Evolutionary conservation across 495 filamentous ascomycete genomes (phyloP).

Genomic region (Talaromyces borbonicus): DNA sequence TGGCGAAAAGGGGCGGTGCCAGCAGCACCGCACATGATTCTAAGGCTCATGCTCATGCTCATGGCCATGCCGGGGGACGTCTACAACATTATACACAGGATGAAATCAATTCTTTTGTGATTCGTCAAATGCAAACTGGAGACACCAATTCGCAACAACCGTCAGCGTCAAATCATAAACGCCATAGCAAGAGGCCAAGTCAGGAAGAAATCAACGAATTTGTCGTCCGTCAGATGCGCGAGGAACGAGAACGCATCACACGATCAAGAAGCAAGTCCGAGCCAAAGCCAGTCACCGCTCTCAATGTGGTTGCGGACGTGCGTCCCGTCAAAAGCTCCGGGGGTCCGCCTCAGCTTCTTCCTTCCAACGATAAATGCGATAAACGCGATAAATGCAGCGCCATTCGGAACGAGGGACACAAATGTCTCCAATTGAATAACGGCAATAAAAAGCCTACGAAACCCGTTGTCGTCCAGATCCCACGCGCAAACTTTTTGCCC

Average conservation of each 20-base stretch:
- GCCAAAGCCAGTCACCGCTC: conserved; percentile 11
- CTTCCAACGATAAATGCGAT: conserved; percentile 4
- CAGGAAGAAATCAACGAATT: conserved; percentile 27
- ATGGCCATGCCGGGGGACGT: too few relatives aligned
- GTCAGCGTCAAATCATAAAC: neutral
- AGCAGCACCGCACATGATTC: neutral
- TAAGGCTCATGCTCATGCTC: neutral
- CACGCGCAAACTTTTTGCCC: conserved; percentile 15
- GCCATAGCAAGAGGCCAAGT: conserved; percentile 19
- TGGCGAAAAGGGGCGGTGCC: neutral
- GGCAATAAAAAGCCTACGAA: conserved; percentile 9
- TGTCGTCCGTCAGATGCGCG: conserved; percentile 22
- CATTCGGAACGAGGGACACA: conserved; percentile 9
- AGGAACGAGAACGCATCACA: conserved; percentile 16
- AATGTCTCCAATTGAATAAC: neutral
- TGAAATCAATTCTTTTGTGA: conserved; percentile 22
- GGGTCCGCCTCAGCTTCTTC: too few relatives aligned
- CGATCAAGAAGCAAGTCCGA: conserved; percentile 17
- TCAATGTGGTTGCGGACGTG: too few relatives aligned
- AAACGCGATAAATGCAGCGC: conserved; percentile 19
- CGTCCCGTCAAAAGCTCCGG: too few relatives aligned
- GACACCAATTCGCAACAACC: neutral
- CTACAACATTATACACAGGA: conserved; percentile 4
- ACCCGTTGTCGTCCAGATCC: conserved; percentile 15
- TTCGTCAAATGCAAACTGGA: conserved; percentile 13